phyloP scores from a whole-genome alignment of 2,329 filamentous ascomycete genomes.

The Curvularia spicifera region DNA sequence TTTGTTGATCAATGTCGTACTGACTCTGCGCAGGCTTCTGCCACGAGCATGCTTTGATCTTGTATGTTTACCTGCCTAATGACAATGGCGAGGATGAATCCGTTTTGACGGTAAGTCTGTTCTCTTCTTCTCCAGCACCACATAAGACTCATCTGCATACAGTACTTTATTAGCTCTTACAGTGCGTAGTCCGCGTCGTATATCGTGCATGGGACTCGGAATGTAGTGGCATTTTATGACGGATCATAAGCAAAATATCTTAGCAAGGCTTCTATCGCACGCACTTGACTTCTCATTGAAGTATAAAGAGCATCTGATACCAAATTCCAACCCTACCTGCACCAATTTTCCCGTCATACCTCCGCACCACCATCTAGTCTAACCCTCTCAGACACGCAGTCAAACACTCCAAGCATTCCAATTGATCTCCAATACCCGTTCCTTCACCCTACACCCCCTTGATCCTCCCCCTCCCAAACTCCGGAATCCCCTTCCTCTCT shows the following conservation, averaged over 20 bases:
- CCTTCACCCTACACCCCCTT: slow-evolving; percentile 23
- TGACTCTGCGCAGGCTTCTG: slow-evolving; percentile 64
- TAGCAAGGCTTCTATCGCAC: too few relatives aligned
- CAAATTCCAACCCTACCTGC: too few relatives aligned
- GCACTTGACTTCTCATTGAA: too few relatives aligned
- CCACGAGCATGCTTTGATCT: slow-evolving; percentile 77
- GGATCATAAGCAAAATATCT: too few relatives aligned
- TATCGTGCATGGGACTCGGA: background rate
- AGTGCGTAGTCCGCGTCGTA: slow-evolving; percentile 45
- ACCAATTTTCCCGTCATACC: too few relatives aligned
- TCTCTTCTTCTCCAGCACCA: background rate
- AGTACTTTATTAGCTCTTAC: slow-evolving; percentile 67
- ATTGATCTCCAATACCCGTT: background rate
- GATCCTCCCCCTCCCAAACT: slow-evolving; percentile 26
- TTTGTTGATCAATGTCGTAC: background rate
- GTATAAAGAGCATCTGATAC: too few relatives aligned
- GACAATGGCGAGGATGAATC: slow-evolving; percentile 74
- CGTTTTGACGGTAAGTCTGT: slow-evolving; percentile 70
- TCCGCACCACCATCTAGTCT: too few relatives aligned
- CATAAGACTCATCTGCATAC: slow-evolving; percentile 25
- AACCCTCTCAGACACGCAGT: too few relatives aligned
- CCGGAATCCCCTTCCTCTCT: slow-evolving; percentile 12
- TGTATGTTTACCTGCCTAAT: slow-evolving; percentile 81
- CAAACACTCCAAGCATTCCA: background rate
- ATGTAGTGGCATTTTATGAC: background rate